Evolutionary conservation across 1,284 basidiomycete species (phyloP).

Genomic region (Earliella scabrosa): DNA sequence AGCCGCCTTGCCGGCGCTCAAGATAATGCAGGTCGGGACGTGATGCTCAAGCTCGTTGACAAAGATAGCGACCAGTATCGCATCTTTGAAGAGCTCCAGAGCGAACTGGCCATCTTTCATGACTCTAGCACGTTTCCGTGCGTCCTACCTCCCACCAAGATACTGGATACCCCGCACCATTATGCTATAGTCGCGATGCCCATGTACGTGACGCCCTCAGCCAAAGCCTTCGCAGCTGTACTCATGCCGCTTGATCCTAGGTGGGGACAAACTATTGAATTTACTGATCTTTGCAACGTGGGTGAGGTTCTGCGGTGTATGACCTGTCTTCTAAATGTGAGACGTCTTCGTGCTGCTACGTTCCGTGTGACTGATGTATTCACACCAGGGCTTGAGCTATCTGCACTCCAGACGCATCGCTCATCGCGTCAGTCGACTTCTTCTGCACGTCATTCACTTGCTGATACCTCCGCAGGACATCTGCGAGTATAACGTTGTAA

Average conservation of each 20-base stretch:
- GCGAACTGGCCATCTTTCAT: neutral
- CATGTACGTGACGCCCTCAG: neutral
- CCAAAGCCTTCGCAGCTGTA: neutral
- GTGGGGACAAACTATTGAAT: neutral
- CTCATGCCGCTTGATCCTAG: neutral
- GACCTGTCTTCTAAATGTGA: neutral
- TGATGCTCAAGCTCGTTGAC: slow-evolving; percentile 4
- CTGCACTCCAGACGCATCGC: neutral
- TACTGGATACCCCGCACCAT: slow-evolving; percentile 3
- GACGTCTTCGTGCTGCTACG: neutral
- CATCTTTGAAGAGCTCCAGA: neutral
- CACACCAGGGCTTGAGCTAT: neutral
- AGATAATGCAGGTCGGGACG: neutral
- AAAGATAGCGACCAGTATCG: neutral
- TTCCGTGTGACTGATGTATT: neutral
- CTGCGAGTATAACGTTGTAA: neutral
- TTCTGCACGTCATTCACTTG: neutral
- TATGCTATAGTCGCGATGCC: slow-evolving; percentile 8
- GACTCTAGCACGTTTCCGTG: neutral
- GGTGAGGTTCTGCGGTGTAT: neutral
- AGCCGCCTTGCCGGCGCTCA: neutral
- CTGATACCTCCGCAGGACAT: slow-evolving; percentile 6
- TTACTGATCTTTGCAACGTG: neutral
- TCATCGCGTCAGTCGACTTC: slow-evolving; percentile 2
- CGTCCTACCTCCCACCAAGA: slow-evolving; percentile 3